phyloP scores from a whole-genome alignment of 2,329 filamentous ascomycete genomes.

The Epichloe gansuensis region DNA sequence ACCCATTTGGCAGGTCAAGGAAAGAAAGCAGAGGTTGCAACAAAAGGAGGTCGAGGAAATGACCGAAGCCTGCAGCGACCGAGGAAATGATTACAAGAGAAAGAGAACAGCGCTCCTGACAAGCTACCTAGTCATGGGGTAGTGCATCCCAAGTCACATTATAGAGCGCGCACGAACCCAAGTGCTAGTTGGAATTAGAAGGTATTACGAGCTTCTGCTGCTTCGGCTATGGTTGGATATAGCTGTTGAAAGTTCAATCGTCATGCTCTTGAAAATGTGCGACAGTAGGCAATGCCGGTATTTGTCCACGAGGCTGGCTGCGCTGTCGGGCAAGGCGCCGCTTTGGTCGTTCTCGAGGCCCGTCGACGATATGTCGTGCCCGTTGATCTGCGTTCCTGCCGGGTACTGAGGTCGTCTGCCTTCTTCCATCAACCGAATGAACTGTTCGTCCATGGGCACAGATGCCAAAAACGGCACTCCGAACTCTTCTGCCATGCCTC shows the following conservation, averaged over 20 bases:
- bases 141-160: no score
- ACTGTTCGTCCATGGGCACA: conserved; percentile 86
- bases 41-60: no score
- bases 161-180: background rate
- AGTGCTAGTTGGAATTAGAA: background rate
- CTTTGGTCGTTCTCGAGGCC: conserved; percentile 12
- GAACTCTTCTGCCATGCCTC: conserved; percentile 81
- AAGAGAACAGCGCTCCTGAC: no score
- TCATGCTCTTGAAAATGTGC: conserved; percentile 55
- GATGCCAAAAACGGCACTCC: conserved; percentile 70
- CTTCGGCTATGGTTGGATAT: conserved; percentile 1
- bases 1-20: no score
- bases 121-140: no score
- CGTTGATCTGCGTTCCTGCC: conserved; percentile 49
- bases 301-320: conserved; percentile 49
- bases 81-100: no score
- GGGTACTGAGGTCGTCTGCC: conserved; percentile 52
- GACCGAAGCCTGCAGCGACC: no score
- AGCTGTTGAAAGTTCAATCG: conserved; percentile 17
- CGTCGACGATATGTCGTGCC: conserved; percentile 32
- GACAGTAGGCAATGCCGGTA: conserved; percentile 60
- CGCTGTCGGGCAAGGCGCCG: conserved; percentile 9
- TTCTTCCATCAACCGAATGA: conserved; percentile 77
- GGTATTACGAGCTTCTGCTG: background rate
- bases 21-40: no score